These are phyloP conservation scores for Vaccinium vitisidaea DNA, from an alignment of 148 eudicot species.

Conservation along the genomic window DNA sequence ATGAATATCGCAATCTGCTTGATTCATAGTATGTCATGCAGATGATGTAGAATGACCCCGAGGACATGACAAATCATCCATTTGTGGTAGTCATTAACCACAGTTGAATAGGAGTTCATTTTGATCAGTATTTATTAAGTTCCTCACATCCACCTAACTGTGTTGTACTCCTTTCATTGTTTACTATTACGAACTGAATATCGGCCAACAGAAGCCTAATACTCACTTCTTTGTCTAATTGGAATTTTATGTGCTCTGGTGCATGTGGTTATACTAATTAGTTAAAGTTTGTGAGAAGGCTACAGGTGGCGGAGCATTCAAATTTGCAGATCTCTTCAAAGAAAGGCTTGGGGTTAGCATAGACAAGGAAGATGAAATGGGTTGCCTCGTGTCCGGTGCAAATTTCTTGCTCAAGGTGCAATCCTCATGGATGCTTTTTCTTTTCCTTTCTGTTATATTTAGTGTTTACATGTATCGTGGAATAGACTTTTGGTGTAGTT, in stretches of 20 bases:
- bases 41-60: neutral
- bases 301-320: conserved; percentile 98
- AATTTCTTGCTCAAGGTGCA: conserved; percentile 92
- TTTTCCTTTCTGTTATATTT: neutral
- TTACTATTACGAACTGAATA: neutral
- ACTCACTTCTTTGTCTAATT: neutral
- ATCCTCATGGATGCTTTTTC: neutral
- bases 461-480: neutral
- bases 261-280: conserved; percentile 19
- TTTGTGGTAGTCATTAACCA: neutral
- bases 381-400: conserved; percentile 91
- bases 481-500: neutral
- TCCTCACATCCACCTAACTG: neutral
- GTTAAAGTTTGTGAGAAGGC: conserved; percentile 61
- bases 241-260: neutral
- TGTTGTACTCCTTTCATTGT: neutral
- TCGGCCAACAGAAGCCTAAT: neutral
- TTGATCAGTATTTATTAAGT: neutral
- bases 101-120: neutral
- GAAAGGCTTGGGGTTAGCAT: conserved; percentile 93
- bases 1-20: neutral
- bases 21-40: neutral
- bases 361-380: conserved; percentile 97
- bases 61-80: neutral
- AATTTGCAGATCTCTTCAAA: conserved; percentile 88